Conservation (phyloP, 1,139 yeast species). For the Kazachstania sp. region DNA sequence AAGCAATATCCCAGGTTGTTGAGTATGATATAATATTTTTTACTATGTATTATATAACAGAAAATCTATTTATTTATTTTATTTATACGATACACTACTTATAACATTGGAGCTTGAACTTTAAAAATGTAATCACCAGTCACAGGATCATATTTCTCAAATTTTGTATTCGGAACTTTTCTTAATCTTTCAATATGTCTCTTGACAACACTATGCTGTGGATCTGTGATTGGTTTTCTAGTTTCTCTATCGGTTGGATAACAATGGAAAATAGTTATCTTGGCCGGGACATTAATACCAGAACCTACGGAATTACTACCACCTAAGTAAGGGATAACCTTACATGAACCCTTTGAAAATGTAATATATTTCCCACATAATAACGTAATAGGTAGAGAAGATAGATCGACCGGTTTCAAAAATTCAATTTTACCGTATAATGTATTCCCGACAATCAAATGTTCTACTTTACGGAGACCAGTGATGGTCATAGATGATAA, state of each 20-base stretch:
- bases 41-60: no score
- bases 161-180: constrained; percentile 50
- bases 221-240: constrained; percentile 67
- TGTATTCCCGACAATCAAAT: constrained; percentile 71
- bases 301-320: constrained; percentile 65
- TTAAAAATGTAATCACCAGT: constrained; percentile 41
- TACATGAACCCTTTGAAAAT: constrained; percentile 54
- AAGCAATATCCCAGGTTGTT: no score
- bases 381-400: constrained; percentile 51
- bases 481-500: constrained; percentile 51
- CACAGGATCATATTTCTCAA: constrained; percentile 66
- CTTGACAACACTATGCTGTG: constrained; percentile 60
- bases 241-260: constrained; percentile 71
- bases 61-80: no score
- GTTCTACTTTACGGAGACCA: constrained; percentile 53
- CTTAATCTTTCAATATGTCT: constrained; percentile 65
- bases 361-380: constrained; percentile 58
- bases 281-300: constrained; percentile 73
- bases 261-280: constrained; percentile 68
- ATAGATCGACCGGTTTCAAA: constrained; percentile 72
- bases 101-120: constrained; percentile 4
- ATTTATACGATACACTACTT: no score
- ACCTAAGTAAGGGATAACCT: constrained; percentile 63
- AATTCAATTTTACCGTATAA: constrained; percentile 74
- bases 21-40: no score